phyloP scores from a whole-genome alignment of 257 asterid species.

The Nicotiana attenuata region DNA sequence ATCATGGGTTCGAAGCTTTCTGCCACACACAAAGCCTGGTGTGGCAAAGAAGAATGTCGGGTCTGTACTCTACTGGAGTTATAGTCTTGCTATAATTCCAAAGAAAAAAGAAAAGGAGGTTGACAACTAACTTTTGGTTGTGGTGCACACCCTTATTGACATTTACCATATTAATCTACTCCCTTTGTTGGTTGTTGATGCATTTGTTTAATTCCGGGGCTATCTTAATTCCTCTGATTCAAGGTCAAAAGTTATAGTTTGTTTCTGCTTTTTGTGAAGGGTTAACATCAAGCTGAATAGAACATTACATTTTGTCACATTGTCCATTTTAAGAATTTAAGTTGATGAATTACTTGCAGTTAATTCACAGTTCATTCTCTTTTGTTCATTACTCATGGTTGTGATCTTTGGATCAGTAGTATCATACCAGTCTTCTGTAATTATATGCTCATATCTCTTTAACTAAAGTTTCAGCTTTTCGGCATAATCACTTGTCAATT shows the following conservation, averaged over 20 bases:
- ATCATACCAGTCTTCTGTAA: not conserved
- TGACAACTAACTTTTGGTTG: no score
- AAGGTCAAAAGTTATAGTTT: not conserved
- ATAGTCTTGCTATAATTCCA: no score
- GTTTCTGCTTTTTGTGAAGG: not conserved
- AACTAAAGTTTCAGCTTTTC: no score
- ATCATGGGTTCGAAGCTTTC: not conserved
- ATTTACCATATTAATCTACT: no score
- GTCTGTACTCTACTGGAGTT: no score
- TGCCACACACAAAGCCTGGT: not conserved
- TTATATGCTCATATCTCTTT: not conserved
- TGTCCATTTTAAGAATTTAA: not conserved
- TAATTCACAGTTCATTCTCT: not conserved
- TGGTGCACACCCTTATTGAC: no score
- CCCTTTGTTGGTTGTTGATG: not conserved
- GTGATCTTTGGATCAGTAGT: not conserved
- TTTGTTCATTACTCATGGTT: not conserved
- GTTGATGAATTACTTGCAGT: not conserved
- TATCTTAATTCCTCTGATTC: not conserved
- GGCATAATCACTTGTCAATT: no score
- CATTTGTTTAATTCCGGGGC: not conserved
- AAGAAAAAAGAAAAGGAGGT: no score
- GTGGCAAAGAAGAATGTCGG: no score
- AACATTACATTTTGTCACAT: not conserved
- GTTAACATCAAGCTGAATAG: not conserved